Evolutionary conservation across 192 early-diverging fungal species (phyloP).

Genomic region (Gamsiella multidivaricata): DNA sequence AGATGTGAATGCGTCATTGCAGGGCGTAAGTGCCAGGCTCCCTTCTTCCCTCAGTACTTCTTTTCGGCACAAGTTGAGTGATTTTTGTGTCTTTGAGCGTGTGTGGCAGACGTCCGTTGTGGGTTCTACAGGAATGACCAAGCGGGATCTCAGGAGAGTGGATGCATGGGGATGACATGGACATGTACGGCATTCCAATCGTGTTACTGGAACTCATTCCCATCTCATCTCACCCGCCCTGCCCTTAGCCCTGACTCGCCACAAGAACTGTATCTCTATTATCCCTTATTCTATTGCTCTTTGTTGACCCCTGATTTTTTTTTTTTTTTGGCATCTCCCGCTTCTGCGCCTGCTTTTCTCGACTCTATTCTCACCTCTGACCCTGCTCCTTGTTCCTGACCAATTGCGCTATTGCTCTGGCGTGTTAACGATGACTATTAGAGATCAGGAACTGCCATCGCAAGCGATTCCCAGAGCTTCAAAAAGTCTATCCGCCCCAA

Average conservation of each 20-base stretch:
- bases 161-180: no score
- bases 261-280: background rate
- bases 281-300: background rate
- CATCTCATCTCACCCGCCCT: background rate
- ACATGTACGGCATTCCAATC: no score
- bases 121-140: no score
- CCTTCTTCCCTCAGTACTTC: background rate
- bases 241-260: background rate
- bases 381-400: background rate
- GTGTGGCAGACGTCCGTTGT: background rate
- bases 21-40: slow-evolving; percentile 22
- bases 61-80: background rate
- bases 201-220: no score
- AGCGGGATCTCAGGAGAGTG: background rate
- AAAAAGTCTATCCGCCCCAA: slow-evolving; percentile 13
- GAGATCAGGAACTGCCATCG: background rate
- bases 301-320: slow-evolving; percentile 32
- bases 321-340: background rate
- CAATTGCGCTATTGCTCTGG: background rate
- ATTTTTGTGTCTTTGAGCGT: background rate
- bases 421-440: background rate
- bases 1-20: slow-evolving; percentile 19
- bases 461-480: slow-evolving; percentile 10
- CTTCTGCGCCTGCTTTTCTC: background rate
- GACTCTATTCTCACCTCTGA: background rate